Conservation (phyloP, 495 filamentous ascomycete genomes). For the Bombardia bombarda region DNA sequence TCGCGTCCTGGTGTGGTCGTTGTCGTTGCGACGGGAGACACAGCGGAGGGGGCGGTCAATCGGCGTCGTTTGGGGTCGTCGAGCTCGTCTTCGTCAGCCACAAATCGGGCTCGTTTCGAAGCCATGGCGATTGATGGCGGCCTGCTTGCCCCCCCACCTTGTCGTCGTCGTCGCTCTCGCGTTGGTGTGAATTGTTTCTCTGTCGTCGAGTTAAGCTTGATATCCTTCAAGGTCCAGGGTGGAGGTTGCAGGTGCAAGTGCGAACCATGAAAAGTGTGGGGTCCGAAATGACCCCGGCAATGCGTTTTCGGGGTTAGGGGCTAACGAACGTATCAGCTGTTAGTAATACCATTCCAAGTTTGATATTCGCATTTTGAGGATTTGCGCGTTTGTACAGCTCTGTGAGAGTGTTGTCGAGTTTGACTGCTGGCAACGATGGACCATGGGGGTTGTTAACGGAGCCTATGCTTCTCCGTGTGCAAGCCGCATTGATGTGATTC, state of each 20-base stretch:
- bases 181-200: not conserved
- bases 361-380: too few relatives aligned
- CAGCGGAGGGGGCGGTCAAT: not conserved
- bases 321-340: not conserved
- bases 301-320: not conserved
- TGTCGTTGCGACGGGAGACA: not conserved
- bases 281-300: not conserved
- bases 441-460: too few relatives aligned
- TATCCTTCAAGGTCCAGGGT: too few relatives aligned
- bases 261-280: not conserved
- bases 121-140: not conserved
- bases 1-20: constrained; percentile 16
- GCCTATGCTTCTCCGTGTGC: too few relatives aligned
- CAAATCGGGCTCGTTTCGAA: not conserved
- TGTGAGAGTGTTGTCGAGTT: too few relatives aligned
- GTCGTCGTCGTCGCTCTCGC: not conserved
- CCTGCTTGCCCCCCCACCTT: not conserved
- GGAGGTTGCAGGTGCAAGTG: not conserved
- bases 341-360: too few relatives aligned
- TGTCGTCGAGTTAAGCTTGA: not conserved
- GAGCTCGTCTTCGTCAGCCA: not conserved
- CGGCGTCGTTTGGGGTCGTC: not conserved
- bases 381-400: too few relatives aligned
- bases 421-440: too few relatives aligned
- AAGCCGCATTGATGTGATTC: too few relatives aligned